A percentile compares a stretch with the other conserved stretches of the same genome.
These are phyloP conservation scores for Rhododendron ovatum DNA, from an alignment of 148 eudicot genomes.

Conservation along the genomic window DNA sequence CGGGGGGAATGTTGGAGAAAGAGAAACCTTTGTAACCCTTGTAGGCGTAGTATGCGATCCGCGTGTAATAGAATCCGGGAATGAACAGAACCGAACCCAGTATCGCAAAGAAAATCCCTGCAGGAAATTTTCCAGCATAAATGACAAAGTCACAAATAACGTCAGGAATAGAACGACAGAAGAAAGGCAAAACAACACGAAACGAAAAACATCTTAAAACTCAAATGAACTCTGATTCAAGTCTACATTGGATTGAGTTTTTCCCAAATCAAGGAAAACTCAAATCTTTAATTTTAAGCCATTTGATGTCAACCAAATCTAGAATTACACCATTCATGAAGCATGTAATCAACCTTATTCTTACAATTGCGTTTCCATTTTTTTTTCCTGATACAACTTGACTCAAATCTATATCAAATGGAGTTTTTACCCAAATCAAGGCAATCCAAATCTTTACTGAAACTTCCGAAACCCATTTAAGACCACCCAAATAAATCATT, in stretches of 20 bases:
- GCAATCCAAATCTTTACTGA: background rate
- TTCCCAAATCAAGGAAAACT: background rate
- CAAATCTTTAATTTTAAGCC: background rate
- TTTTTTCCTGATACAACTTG: background rate
- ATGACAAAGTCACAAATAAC: background rate
- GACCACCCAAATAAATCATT: background rate
- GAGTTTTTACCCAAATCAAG: background rate
- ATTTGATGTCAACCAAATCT: background rate
- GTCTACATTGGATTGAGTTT: background rate
- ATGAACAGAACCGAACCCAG: conserved; percentile 80
- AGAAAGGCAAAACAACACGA: background rate
- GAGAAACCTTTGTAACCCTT: conserved; percentile 98
- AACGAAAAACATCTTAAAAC: background rate
- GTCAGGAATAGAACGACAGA: background rate
- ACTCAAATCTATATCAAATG: background rate
- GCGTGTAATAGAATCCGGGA: conserved; percentile 91
- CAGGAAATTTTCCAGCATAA: background rate
- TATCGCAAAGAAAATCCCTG: conserved; percentile 82
- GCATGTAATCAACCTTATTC: background rate
- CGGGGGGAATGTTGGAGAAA: conserved; percentile 89
- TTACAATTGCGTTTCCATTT: background rate
- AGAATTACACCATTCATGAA: background rate
- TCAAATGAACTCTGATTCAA: background rate
- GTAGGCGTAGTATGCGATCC: conserved; percentile 97
- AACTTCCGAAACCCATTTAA: background rate